Base-by-base conservation (phyloP, 345 rosid species). In the Pistacia vera region DNA sequence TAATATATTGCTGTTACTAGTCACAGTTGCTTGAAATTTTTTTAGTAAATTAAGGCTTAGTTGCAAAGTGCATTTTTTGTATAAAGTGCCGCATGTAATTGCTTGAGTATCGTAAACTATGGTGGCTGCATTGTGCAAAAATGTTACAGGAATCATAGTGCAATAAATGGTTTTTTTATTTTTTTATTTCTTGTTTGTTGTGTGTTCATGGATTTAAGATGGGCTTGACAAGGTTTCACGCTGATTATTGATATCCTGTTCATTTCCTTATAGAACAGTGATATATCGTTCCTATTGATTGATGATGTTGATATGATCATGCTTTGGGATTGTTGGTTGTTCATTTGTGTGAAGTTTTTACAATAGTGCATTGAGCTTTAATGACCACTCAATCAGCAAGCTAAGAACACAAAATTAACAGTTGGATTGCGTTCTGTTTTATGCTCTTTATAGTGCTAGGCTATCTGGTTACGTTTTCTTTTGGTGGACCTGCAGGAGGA, bases 401-500 rank as follows among this genome's bases (percentile, higher is more conserved):
- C 14, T 3, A 41, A 41, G 9, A 41, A 41, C 46, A 41, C 8
- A 11, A 44, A 54, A 54, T 13, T 75, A 71, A 14, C 10, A 1
- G 49, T 41, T 22, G 3, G 9, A 7, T 70, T 14, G 36, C 20
- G 10, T 70, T 33, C 18, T 20, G 22, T n/a, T 25, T 5, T 14
- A 55, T 74, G 48, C 71, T 64, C 48, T 59, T 62, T 44, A 18
- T 36, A 22, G 30, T 62, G 72, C 1, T 56, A n/a, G 35, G 70
- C 56, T 55, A 33, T 64, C 3, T 70, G 67, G 28, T 66, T 54
- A 56, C 56, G 33, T 66, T 41, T 59, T 74, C 8, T 33, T 57
- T 18, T 38, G 22, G 58, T 65, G 41, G 54, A 60, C 61, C 72
- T 81, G 79, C 87, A 96, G 98, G 94, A 85, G 65, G 97, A 92